phyloP scores from a whole-genome alignment of 495 filamentous ascomycete genomes.

The Neurospora sp. region DNA sequence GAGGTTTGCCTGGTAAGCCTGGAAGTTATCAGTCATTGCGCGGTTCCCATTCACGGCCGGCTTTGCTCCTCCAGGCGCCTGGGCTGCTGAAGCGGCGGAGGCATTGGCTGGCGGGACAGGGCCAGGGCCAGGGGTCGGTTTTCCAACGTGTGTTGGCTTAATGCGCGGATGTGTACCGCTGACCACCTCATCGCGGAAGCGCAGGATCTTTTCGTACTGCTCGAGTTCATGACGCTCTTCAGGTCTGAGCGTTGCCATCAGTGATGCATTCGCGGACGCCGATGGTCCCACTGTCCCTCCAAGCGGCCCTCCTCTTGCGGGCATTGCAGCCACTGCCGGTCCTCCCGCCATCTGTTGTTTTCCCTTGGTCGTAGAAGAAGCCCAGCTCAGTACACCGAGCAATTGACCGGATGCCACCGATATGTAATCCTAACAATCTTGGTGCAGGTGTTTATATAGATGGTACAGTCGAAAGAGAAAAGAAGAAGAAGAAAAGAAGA shows the following conservation, averaged over 20 bases:
- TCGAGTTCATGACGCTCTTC: conserved; percentile 16
- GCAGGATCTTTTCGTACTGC: conserved; percentile 27
- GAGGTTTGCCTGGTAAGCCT: conserved; percentile 29
- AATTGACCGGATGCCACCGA: not conserved
- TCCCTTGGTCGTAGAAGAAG: not conserved
- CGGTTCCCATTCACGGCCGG: conserved; percentile 18
- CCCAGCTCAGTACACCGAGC: not conserved
- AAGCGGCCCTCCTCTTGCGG: conserved; percentile 1
- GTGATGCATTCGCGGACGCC: not conserved
- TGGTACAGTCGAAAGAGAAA: not conserved
- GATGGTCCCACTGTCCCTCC: not conserved
- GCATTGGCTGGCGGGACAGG: conserved; percentile 14
- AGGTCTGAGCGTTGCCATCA: conserved; percentile 13
- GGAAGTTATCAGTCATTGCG: conserved; percentile 25
- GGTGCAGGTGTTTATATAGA: not conserved
- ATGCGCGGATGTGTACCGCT: conserved; percentile 26
- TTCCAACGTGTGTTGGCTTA: conserved; percentile 40
- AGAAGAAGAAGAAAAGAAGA: not conserved
- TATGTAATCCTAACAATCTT: not conserved
- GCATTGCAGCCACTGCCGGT: conserved; percentile 5
- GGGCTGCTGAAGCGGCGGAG: conserved; percentile 17
- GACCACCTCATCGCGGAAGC: conserved; percentile 26
- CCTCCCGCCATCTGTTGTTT: conserved; percentile 12
- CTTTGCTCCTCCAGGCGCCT: conserved; percentile 11
- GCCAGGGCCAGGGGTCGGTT: conserved; percentile 23